Conservation (phyloP, 2,329 filamentous ascomycete species). For the Hymenoscyphus linearis region DNA sequence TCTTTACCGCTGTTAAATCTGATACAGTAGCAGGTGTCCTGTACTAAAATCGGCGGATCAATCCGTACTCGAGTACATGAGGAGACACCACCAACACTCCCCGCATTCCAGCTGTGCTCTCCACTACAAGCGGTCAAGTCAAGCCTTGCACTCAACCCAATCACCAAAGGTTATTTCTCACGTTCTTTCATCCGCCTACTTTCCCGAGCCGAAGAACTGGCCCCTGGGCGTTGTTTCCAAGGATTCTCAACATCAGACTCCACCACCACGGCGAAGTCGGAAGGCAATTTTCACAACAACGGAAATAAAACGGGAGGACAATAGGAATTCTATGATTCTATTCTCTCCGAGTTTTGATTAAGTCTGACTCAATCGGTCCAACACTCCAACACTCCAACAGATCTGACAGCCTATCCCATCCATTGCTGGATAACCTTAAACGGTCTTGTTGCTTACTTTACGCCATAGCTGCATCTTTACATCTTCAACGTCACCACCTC, state of each 20-base stretch:
- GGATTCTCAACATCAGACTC: background rate
- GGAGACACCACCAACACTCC: background rate
- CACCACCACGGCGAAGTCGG: constrained; percentile 1
- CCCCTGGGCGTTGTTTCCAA: background rate
- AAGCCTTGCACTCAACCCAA: background rate
- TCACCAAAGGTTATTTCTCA: background rate
- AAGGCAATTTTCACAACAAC: background rate
- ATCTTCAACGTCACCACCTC: background rate
- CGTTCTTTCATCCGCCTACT: background rate
- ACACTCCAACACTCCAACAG: background rate
- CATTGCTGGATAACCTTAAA: background rate
- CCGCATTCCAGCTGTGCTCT: background rate
- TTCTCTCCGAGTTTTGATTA: background rate
- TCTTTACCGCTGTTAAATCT: too few relatives aligned
- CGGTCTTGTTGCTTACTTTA: background rate
- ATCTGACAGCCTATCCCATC: background rate
- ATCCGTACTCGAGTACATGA: too few relatives aligned
- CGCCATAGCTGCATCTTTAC: background rate
- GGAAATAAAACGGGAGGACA: background rate
- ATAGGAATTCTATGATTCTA: too few relatives aligned
- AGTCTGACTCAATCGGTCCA: background rate
- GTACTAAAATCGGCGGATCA: too few relatives aligned
- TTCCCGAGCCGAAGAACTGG: background rate
- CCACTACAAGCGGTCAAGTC: background rate
- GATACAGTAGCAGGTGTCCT: too few relatives aligned